Evolutionary conservation across 345 rosid species (phyloP).

Genomic region (Microcos paniculata): DNA sequence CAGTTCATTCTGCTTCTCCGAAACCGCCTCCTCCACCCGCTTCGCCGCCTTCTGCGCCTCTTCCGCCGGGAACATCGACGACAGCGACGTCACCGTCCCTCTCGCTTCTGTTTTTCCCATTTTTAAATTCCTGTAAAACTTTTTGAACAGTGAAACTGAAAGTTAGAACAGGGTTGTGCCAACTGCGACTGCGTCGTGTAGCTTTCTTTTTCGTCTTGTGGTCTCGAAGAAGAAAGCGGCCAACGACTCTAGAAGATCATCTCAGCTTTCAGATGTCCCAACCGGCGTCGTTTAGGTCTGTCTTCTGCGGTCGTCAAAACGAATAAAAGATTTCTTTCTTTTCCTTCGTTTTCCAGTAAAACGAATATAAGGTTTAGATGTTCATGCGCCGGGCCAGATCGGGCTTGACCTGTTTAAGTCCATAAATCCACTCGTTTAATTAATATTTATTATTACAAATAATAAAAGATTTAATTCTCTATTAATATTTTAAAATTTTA

Average conservation of each 20-base stretch:
- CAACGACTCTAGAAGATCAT: background rate
- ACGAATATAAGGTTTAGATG: too few species aligned
- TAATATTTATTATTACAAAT: too few species aligned
- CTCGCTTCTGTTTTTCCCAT: constrained; percentile 32
- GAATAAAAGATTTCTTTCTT: too few species aligned
- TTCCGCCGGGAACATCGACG: constrained; percentile 61
- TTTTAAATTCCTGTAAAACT: background rate
- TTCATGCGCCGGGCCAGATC: too few species aligned
- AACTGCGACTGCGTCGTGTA: background rate
- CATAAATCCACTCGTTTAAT: too few species aligned
- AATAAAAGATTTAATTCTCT: too few species aligned
- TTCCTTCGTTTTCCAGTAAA: too few species aligned
- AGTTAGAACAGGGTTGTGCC: background rate
- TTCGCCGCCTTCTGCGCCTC: constrained; percentile 68
- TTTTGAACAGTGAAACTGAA: background rate
- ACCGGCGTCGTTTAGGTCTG: background rate
- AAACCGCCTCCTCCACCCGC: constrained; percentile 60
- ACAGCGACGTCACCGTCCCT: constrained; percentile 67
- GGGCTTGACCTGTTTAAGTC: too few species aligned
- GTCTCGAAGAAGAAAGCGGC: background rate
- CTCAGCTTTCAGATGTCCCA: background rate
- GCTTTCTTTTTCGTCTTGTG: background rate
- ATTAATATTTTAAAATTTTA: too few species aligned
- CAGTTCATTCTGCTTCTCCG: constrained; percentile 59
- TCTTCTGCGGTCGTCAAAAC: too few species aligned